A percentile compares a stretch with the other conserved stretches of the same genome.
These are phyloP conservation scores for Pontederia crassipes DNA, from an alignment of 176 grass and related monocot genomes.

Conservation along the genomic window DNA sequence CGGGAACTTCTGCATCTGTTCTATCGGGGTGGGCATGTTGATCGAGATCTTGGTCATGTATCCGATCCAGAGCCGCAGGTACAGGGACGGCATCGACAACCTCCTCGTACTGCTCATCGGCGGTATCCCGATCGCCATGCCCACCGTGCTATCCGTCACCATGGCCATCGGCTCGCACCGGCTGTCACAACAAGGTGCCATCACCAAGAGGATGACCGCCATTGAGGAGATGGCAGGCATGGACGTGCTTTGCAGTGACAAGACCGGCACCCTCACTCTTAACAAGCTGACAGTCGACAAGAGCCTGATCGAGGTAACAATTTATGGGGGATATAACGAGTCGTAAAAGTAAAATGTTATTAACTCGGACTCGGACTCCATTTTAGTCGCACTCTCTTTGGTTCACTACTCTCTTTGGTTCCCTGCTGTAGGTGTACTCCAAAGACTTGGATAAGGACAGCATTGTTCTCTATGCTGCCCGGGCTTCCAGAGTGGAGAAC, in stretches of 20 bases:
- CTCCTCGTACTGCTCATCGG: constrained; percentile 86
- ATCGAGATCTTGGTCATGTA: constrained; percentile 87
- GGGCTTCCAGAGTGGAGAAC: constrained; percentile 80
- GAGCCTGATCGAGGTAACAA: constrained; percentile 45
- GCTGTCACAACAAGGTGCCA: constrained; percentile 67
- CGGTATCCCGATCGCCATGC: constrained; percentile 87
- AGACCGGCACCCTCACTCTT: constrained; percentile 79
- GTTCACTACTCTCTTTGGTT: not conserved
- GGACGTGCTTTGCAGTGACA: constrained; percentile 92
- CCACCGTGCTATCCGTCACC: constrained; percentile 86
- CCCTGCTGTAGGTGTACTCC: constrained; percentile 29
- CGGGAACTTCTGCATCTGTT: constrained; percentile 95
- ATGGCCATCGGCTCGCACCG: constrained; percentile 95
- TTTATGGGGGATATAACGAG: not conserved
- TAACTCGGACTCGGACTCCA: not conserved
- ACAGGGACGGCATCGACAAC: constrained; percentile 79
- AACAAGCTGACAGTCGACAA: constrained; percentile 96
- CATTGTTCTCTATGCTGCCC: constrained; percentile 57
- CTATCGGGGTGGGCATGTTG: constrained; percentile 63
- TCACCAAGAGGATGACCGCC: constrained; percentile 94
- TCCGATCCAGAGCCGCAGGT: constrained; percentile 59
- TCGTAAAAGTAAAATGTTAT: too few relatives aligned
- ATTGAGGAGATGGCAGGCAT: constrained; percentile 98
- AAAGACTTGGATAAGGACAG: constrained; percentile 71
- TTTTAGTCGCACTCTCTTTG: not conserved